phyloP scores from a whole-genome alignment of 1,284 basidiomycete species.

The Mycena sp. region DNA sequence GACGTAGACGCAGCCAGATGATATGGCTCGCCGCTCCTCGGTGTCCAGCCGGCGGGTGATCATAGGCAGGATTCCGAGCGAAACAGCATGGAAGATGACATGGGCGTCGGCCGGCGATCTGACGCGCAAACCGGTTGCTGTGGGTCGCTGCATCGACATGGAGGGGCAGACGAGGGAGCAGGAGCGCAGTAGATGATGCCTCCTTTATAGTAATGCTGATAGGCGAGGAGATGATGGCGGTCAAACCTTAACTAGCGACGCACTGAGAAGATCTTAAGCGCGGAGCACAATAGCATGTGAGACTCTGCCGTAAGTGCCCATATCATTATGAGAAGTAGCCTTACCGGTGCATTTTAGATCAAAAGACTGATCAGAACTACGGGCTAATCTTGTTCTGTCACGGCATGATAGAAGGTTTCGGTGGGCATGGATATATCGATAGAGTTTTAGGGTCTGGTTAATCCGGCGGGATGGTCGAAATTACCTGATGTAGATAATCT shows the following conservation, averaged over 20 bases:
- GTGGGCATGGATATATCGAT: conserved; percentile 1
- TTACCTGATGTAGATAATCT: conserved; percentile 14
- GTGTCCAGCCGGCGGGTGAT: conserved; percentile 79
- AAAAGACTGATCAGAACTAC: background rate
- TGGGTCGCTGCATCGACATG: conserved; percentile 51
- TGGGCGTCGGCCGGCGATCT: conserved; percentile 74
- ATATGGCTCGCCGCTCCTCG: conserved; percentile 70
- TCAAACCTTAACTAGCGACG: conserved; percentile 23
- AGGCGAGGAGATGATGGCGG: conserved; percentile 27
- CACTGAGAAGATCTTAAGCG: conserved; percentile 18
- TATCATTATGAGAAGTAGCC: background rate
- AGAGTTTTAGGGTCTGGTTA: conserved; percentile 13
- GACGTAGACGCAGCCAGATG: conserved; percentile 77
- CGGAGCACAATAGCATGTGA: conserved; percentile 22
- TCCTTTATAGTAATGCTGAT: conserved; percentile 38
- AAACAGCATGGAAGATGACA: conserved; percentile 80
- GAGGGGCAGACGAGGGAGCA: conserved; percentile 15
- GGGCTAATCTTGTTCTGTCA: conserved; percentile 11
- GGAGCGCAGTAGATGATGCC: conserved; percentile 9
- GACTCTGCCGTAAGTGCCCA: conserved; percentile 21
- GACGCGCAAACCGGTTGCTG: conserved; percentile 51
- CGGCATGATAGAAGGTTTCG: background rate
- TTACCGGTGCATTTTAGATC: conserved; percentile 15
- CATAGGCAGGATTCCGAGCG: conserved; percentile 68
- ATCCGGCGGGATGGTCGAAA: background rate